A percentile compares a stretch with the other conserved stretches of the same genome.
Conservation (phyloP, 805 yeast species). For the Lipomyces starkeyi region DNA sequence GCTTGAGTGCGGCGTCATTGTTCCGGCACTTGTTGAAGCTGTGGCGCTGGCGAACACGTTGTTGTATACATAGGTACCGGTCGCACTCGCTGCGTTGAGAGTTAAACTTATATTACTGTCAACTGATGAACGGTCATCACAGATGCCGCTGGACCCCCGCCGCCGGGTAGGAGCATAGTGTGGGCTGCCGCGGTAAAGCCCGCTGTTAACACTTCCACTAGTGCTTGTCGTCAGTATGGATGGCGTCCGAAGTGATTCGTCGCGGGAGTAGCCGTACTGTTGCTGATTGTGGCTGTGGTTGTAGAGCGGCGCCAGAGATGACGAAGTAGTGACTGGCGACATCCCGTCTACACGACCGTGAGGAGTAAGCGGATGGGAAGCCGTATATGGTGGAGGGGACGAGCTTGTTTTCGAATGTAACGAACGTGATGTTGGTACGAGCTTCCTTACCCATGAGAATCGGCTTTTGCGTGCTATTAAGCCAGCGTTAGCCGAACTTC, state of each 20-base stretch:
- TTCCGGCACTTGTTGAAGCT: slow-evolving; percentile 1
- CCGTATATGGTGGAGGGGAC: neutral
- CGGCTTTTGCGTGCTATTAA: slow-evolving; percentile 29
- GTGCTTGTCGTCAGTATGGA: slow-evolving; percentile 8
- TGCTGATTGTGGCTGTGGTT: slow-evolving; percentile 6
- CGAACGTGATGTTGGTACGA: slow-evolving; percentile 24
- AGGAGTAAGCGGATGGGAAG: neutral
- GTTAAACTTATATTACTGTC: neutral
- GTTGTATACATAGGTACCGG: slow-evolving; percentile 16
- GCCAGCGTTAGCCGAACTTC: neutral
- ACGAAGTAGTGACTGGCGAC: slow-evolving; percentile 24
- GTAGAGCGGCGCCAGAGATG: slow-evolving; percentile 32
- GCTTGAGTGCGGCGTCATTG: neutral
- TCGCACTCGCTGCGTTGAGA: neutral
- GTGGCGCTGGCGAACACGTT: slow-evolving; percentile 23
- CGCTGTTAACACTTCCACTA: neutral
- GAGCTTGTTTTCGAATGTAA: slow-evolving; percentile 11
- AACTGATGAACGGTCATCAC: neutral
- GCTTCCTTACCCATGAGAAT: slow-evolving; percentile 36
- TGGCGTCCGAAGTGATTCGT: slow-evolving; percentile 3
- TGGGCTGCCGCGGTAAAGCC: slow-evolving; percentile 2
- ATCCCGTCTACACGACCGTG: neutral
- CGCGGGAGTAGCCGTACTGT: neutral
- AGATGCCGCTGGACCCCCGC: neutral
- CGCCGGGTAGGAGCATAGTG: neutral